Conservation (phyloP, 805 yeast genomes). For the Sugiyamaella lignohabitans region DNA sequence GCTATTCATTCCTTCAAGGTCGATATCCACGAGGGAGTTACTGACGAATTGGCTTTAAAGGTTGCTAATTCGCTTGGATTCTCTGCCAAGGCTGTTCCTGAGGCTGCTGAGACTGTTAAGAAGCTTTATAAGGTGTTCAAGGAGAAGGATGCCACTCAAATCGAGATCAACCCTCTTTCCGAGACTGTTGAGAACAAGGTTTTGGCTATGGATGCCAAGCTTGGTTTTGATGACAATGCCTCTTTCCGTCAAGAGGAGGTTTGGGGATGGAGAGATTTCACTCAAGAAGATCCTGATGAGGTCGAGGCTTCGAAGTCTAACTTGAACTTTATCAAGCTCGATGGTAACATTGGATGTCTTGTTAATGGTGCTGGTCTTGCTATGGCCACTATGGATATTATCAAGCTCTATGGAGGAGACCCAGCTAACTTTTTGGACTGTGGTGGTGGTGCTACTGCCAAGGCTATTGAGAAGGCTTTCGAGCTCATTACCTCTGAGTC, state of each 20-base stretch:
- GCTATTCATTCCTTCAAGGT: conserved; percentile 87
- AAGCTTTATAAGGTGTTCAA: conserved; percentile 82
- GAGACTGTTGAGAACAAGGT: conserved; percentile 88
- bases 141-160: conserved; percentile 95
- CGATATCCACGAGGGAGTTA: conserved; percentile 71
- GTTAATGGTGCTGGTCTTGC: conserved; percentile 99
- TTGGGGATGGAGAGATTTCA: conserved; percentile 91
- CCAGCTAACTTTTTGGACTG: conserved; percentile 99
- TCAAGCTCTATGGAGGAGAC: conserved; percentile 94
- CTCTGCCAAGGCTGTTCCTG: conserved; percentile 65
- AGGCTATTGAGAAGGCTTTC: conserved; percentile 95
- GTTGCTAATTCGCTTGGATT: conserved; percentile 80
- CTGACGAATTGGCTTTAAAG: conserved; percentile 64
- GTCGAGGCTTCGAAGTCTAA: conserved; percentile 85
- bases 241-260: conserved; percentile 91
- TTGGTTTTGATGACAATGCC: conserved; percentile 96
- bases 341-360: conserved; percentile 97
- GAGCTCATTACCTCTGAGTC: conserved; percentile 84
- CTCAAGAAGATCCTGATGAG: conserved; percentile 98
- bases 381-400: conserved; percentile 99
- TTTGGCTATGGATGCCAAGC: conserved; percentile 98
- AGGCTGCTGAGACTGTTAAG: conserved; percentile 82
- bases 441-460: conserved; percentile 99
- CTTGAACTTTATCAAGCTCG: conserved; percentile 93
- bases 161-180: conserved; percentile 96